phyloP scores from a whole-genome alignment of 345 rosid species.

The Excoecaria agallocha region DNA sequence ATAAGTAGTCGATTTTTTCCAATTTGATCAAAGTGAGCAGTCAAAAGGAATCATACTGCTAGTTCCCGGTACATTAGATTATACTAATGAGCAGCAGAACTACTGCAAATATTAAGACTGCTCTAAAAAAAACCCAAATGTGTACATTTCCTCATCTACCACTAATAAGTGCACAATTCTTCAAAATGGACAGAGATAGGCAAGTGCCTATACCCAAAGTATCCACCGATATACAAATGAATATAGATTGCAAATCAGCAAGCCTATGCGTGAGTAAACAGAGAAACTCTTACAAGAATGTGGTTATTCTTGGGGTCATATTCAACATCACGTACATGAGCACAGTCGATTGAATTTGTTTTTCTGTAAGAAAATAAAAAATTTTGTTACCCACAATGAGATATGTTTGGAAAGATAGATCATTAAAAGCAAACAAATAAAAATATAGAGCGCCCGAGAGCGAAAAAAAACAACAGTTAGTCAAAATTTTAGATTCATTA shows the following conservation, averaged over 20 bases:
- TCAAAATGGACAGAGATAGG: neutral
- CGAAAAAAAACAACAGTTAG: neutral
- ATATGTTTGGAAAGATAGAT: neutral
- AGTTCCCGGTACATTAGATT: neutral
- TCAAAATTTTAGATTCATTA: neutral
- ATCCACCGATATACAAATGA: neutral
- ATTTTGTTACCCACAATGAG: conserved; percentile 8
- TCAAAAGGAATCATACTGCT: too few relatives aligned
- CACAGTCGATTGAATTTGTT: conserved; percentile 59
- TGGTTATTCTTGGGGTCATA: conserved; percentile 64
- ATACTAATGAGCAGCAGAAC: neutral
- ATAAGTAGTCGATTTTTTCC: neutral
- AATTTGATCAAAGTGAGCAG: neutral
- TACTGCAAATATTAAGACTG: neutral
- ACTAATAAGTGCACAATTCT: neutral
- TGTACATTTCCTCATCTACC: neutral
- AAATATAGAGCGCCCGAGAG: neutral
- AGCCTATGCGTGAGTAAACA: neutral
- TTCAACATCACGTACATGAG: conserved; percentile 60
- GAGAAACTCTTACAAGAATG: conserved; percentile 53
- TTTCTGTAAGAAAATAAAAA: conserved; percentile 46
- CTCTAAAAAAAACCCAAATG: neutral
- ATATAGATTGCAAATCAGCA: neutral
- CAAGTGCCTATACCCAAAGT: neutral
- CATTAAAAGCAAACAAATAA: conserved; percentile 3